phyloP scores from a whole-genome alignment of 108 stramenopile species.

The Fragilaria radians region DNA sequence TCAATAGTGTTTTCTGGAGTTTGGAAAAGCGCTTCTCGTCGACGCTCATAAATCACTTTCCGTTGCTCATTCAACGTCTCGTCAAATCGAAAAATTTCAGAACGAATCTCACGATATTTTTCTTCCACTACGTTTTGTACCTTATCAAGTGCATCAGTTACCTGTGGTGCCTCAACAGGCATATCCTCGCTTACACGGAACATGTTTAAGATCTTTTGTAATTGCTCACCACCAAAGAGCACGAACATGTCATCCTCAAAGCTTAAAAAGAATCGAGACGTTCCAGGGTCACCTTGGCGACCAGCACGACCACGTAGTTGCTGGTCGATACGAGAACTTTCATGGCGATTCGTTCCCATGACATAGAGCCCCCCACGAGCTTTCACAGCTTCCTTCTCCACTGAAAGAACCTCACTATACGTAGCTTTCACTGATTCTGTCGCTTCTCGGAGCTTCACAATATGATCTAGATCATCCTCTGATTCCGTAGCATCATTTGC shows the following conservation, averaged over 20 bases:
- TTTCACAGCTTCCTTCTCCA: constrained; percentile 79
- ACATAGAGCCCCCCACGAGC: constrained; percentile 89
- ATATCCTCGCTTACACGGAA: constrained; percentile 89
- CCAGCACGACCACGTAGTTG: constrained; percentile 93
- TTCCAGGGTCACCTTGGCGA: constrained; percentile 93
- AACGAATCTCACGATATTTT: constrained; percentile 80
- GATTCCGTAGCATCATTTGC: constrained; percentile 88
- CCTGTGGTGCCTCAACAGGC: constrained; percentile 85
- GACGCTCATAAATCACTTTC: constrained; percentile 55
- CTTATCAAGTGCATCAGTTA: constrained; percentile 76
- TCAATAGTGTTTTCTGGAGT: constrained; percentile 51
- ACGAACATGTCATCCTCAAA: constrained; percentile 97
- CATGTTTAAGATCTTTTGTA: constrained; percentile 75
- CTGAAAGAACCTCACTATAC: constrained; percentile 56
- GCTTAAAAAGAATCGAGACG: constrained; percentile 88
- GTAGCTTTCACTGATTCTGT: constrained; percentile 65
- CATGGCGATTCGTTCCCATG: constrained; percentile 93
- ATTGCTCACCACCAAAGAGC: constrained; percentile 82
- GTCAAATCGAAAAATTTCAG: constrained; percentile 80
- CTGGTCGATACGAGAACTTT: constrained; percentile 88
- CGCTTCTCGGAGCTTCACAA: constrained; percentile 73
- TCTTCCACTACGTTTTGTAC: constrained; percentile 83
- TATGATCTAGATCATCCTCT: constrained; percentile 69
- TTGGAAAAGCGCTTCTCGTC: constrained; percentile 48
- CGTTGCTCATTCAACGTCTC: constrained; percentile 78